Conservation (phyloP, 164 flowering plant genomes). For the Vitis riparia region DNA sequence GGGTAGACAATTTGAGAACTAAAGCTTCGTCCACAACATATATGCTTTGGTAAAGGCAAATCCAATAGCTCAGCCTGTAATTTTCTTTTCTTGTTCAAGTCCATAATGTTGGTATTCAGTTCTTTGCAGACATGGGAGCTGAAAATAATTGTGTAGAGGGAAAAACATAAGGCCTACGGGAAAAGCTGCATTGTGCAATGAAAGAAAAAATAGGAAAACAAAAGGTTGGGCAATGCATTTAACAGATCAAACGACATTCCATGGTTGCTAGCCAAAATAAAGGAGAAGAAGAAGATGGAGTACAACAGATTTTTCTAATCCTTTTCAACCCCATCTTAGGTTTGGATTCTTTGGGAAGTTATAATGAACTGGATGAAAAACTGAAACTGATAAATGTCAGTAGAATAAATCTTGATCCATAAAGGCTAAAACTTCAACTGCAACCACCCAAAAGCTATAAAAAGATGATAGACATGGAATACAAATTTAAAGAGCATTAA, state of each 20-base stretch:
- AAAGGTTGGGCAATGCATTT: not conserved
- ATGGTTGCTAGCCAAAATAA: not conserved
- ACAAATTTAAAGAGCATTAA: no score
- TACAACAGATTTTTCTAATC: no score
- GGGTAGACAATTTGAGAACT: slow-evolving; percentile 11
- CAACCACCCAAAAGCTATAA: no score
- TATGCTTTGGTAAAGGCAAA: slow-evolving; percentile 58
- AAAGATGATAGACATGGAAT: no score
- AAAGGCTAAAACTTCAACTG: no score
- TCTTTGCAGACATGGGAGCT: slow-evolving; percentile 22
- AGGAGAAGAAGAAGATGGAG: not conserved
- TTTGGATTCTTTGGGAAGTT: no score
- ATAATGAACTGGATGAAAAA: no score
- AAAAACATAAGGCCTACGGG: not conserved
- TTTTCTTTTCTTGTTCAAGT: slow-evolving; percentile 65
- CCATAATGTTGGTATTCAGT: slow-evolving; percentile 6
- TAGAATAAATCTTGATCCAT: no score
- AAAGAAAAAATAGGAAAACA: not conserved
- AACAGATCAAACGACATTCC: not conserved
- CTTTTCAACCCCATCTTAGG: no score
- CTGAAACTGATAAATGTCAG: no score
- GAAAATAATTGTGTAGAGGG: not conserved
- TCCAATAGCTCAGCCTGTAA: slow-evolving; percentile 42
- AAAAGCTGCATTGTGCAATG: not conserved
- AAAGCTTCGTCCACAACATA: slow-evolving; percentile 24